Percentiles rank a stretch among this genome's conserved stretches.
These are phyloP conservation scores for Calonectria fujianensis DNA, from an alignment of 2,329 filamentous ascomycete genomes.

Conservation along the genomic window DNA sequence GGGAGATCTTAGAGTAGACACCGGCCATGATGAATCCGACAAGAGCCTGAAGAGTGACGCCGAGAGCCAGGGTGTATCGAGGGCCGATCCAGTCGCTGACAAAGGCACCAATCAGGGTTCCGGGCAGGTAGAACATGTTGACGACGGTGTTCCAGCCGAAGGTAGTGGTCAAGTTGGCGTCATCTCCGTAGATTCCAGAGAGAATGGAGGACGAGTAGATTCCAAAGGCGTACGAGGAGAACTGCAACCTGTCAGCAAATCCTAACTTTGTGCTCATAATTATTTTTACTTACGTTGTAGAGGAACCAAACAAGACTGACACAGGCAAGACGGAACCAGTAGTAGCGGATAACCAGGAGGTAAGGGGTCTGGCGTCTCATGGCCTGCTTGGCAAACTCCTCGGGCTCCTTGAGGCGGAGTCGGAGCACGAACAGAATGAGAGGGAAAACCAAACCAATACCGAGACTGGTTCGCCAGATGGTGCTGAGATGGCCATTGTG, in stretches of 20 bases:
- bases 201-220: conserved; percentile 90
- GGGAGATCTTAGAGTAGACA: conserved; percentile 82
- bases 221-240: conserved; percentile 88
- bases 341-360: conserved; percentile 75
- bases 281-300: conserved; percentile 75
- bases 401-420: conserved; percentile 84
- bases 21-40: conserved; percentile 94
- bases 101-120: conserved; percentile 85
- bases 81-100: conserved; percentile 87
- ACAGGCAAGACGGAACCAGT: conserved; percentile 82
- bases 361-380: conserved; percentile 79
- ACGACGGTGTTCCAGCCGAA: conserved; percentile 94
- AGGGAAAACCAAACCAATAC: conserved; percentile 86
- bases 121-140: conserved; percentile 92
- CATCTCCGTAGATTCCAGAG: conserved; percentile 75
- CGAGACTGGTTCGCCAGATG: conserved; percentile 89
- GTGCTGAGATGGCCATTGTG: conserved; percentile 78
- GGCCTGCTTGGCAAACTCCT: conserved; percentile 82
- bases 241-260: conserved; percentile 62
- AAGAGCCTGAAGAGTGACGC: conserved; percentile 82
- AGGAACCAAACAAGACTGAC: conserved; percentile 90
- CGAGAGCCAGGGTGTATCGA: conserved; percentile 81
- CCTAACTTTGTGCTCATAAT: rapidly evolving
- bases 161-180: conserved; percentile 80
- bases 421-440: conserved; percentile 82